These are phyloP conservation scores for Phyllosticta citriasiana DNA, from an alignment of 2,329 filamentous ascomycete genomes.

Conservation along the genomic window DNA sequence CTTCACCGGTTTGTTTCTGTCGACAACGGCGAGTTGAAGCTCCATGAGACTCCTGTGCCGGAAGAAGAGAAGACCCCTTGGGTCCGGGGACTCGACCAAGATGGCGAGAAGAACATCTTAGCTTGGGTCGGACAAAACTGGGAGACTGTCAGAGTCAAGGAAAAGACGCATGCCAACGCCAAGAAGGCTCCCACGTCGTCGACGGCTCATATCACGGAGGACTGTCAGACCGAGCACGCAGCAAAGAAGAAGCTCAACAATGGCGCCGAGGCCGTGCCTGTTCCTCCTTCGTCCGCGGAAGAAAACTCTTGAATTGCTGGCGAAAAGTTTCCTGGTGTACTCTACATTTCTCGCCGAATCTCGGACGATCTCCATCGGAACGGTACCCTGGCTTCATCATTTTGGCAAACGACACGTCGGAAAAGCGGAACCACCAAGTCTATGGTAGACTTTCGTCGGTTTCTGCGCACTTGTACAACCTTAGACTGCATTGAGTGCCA, in stretches of 20 bases:
- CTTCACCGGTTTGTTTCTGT: slow-evolving; percentile 28
- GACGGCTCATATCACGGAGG: not conserved
- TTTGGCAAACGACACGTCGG: too few species aligned
- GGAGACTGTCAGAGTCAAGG: slow-evolving; percentile 19
- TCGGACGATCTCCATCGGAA: too few species aligned
- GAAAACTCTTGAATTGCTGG: not conserved
- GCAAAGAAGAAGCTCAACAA: not conserved
- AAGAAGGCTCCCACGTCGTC: not conserved
- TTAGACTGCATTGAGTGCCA: too few species aligned
- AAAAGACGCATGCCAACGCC: slow-evolving; percentile 15
- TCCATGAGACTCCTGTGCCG: slow-evolving; percentile 13
- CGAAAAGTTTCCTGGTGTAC: not conserved
- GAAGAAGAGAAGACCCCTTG: slow-evolving; percentile 16
- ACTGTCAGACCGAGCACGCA: not conserved
- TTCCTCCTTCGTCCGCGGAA: not conserved
- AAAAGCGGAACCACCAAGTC: too few species aligned
- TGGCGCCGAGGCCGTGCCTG: not conserved
- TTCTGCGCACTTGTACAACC: too few species aligned
- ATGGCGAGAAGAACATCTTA: slow-evolving; percentile 10
- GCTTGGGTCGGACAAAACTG: slow-evolving; percentile 24
- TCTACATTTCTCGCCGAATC: not conserved
- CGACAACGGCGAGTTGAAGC: slow-evolving; percentile 15
- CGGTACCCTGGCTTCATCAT: too few species aligned
- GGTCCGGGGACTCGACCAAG: slow-evolving; percentile 13
- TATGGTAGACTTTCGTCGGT: too few species aligned